Evolutionary conservation across 192 early-diverging fungal genomes (phyloP).

Genomic region (Coemansia aciculifera): DNA sequence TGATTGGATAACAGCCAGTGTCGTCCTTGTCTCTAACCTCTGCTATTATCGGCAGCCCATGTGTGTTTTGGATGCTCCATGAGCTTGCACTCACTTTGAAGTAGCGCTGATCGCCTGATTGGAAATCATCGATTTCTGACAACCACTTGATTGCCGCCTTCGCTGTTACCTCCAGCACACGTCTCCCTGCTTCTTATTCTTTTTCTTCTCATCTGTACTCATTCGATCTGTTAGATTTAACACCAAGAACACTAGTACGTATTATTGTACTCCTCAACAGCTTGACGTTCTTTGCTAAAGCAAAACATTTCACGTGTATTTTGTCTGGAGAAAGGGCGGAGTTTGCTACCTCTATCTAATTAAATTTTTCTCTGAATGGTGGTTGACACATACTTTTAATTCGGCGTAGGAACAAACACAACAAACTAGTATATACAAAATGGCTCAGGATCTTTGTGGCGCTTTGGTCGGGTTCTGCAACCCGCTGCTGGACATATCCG

Average conservation of each 20-base stretch:
- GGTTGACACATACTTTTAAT: background rate
- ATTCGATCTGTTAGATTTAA: background rate
- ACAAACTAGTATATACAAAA: constrained; percentile 3
- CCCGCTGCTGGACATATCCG: constrained; percentile 97
- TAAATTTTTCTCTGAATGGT: background rate
- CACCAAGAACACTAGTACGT: background rate
- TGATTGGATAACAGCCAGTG: too few species aligned
- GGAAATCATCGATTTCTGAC: background rate
- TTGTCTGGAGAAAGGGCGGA: background rate
- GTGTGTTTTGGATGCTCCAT: too few species aligned
- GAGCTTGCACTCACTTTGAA: background rate
- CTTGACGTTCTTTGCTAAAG: background rate
- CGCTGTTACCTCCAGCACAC: background rate
- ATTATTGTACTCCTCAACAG: background rate
- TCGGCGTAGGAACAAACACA: constrained; percentile 4
- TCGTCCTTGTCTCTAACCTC: too few species aligned
- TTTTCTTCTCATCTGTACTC: background rate
- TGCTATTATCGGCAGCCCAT: too few species aligned
- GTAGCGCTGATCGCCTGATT: background rate
- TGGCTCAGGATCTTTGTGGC: constrained; percentile 52
- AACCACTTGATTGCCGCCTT: background rate
- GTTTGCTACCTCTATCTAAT: background rate
- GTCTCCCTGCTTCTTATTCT: background rate
- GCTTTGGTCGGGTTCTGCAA: constrained; percentile 93
- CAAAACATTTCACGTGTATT: background rate